A percentile compares a stretch with the other conserved stretches of the same genome.
phyloP scores from a whole-genome alignment of 1,139 yeast genomes.

The Candida labiduridarum region DNA sequence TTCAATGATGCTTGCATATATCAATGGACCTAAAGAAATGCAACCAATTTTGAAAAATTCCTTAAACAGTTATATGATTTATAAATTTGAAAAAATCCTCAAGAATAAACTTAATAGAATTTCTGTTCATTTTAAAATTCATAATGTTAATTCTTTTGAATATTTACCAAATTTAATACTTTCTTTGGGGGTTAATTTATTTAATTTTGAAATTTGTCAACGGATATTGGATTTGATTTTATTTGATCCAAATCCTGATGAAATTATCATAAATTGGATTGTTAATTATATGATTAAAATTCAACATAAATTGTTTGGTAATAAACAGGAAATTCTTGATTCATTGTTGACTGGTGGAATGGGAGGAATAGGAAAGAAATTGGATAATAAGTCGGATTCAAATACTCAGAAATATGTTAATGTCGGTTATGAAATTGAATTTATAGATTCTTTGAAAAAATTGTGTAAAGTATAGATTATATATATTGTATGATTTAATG shows the following conservation, averaged over 20 bases:
- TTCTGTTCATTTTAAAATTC: constrained; percentile 50
- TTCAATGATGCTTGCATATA: constrained; percentile 24
- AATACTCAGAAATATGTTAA: constrained; percentile 31
- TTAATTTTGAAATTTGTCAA: constrained; percentile 29
- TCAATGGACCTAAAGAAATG: constrained; percentile 11
- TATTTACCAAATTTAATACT: constrained; percentile 26
- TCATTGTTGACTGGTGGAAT: constrained; percentile 29
- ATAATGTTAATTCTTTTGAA: constrained; percentile 35
- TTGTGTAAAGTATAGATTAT: constrained; percentile 12
- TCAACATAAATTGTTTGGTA: constrained; percentile 57
- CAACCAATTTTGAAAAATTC: constrained; percentile 12
- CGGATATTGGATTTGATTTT: constrained; percentile 55
- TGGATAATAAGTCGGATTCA: background rate
- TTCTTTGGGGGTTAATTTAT: constrained; percentile 23
- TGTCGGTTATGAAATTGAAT: constrained; percentile 53
- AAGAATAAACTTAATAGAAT: constrained; percentile 46
- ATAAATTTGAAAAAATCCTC: constrained; percentile 51
- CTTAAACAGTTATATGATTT: constrained; percentile 16
- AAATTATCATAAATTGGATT: constrained; percentile 48
- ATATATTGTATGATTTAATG: no score
- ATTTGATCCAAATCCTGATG: constrained; percentile 40
- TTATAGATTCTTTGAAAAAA: constrained; percentile 42
- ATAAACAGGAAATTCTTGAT: constrained; percentile 44
- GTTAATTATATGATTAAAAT: constrained; percentile 50
- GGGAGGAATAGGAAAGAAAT: no score